A percentile compares a stretch with the other conserved stretches of the same genome.
These are phyloP conservation scores for Phytophthora chlamydospora DNA, from an alignment of 352 stramenopile genomes.

Conservation along the genomic window DNA sequence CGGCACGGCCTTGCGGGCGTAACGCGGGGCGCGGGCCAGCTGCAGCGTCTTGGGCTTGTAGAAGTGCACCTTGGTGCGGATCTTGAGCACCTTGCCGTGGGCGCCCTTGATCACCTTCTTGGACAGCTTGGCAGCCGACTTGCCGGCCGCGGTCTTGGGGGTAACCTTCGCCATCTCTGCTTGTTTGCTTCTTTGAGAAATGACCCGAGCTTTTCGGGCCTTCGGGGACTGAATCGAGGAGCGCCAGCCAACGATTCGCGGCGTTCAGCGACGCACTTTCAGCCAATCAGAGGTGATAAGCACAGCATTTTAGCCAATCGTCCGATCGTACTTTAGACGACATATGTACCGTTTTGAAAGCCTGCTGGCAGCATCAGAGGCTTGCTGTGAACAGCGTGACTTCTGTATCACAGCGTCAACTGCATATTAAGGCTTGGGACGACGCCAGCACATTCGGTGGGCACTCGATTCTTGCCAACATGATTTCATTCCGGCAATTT, in stretches of 20 bases:
- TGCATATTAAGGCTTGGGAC: slow-evolving; percentile 12
- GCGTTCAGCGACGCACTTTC: neutral
- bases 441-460: slow-evolving; percentile 11
- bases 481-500: slow-evolving; percentile 30
- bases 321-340: slow-evolving; percentile 10
- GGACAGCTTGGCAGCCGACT: slow-evolving; percentile 93
- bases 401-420: slow-evolving; percentile 8
- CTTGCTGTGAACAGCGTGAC: neutral
- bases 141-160: slow-evolving; percentile 85
- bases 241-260: slow-evolving; percentile 42
- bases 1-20: slow-evolving; percentile 93
- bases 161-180: slow-evolving; percentile 75
- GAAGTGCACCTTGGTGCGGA: slow-evolving; percentile 99
- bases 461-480: slow-evolving; percentile 13
- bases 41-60: slow-evolving; percentile 99
- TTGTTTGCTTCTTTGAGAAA: slow-evolving; percentile 68
- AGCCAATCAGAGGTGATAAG: slow-evolving; percentile 19
- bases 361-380: slow-evolving; percentile 13
- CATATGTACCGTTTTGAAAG: neutral
- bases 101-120: slow-evolving; percentile 97
- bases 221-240: slow-evolving; percentile 5
- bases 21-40: slow-evolving; percentile 95
- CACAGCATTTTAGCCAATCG: slow-evolving; percentile 7
- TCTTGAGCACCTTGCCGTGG: slow-evolving; percentile 97
- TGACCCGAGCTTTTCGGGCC: slow-evolving; percentile 3